Percentiles rank a stretch among this genome's conserved stretches.
Evolutionary conservation across 495 filamentous ascomycete species (phyloP).

Genomic region (Pyrenula aspistea): DNA sequence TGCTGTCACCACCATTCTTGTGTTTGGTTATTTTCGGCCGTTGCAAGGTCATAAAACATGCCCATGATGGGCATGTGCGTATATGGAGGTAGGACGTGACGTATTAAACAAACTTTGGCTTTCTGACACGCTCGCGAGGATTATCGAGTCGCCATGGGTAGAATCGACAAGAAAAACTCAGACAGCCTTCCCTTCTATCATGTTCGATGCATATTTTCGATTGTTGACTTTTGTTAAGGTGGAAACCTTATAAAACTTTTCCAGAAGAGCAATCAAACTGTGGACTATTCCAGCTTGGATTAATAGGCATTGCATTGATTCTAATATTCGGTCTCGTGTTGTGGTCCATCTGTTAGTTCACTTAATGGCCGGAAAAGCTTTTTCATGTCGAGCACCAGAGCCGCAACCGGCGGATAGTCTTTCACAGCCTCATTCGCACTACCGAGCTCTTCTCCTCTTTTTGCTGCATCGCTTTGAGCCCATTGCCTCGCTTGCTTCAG

Average conservation of each 20-base stretch:
- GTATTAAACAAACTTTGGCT: neutral
- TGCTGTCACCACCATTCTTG: neutral
- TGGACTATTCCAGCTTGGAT: neutral
- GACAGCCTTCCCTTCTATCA: neutral
- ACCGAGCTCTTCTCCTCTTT: conserved; percentile 41
- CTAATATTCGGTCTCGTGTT: too few relatives aligned
- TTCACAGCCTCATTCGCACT: conserved; percentile 48
- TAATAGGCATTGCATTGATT: neutral
- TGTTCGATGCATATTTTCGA: neutral
- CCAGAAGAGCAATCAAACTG: neutral
- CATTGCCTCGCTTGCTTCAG: conserved; percentile 44
- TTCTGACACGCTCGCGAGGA: neutral
- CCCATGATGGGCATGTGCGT: neutral
- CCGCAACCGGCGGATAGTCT: conserved; percentile 34
- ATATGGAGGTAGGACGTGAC: neutral
- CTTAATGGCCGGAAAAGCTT: conserved; percentile 45
- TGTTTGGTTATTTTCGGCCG: neutral
- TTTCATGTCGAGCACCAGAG: conserved; percentile 56
- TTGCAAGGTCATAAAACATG: neutral
- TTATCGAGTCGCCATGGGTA: neutral
- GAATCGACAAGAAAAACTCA: neutral
- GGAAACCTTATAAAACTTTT: neutral
- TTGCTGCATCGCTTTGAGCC: conserved; percentile 36
- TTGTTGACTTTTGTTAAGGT: neutral
- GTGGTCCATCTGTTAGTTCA: conserved; percentile 8